Conservation (phyloP, 495 filamentous ascomycete genomes). For the Margaritispora aquatica region DNA sequence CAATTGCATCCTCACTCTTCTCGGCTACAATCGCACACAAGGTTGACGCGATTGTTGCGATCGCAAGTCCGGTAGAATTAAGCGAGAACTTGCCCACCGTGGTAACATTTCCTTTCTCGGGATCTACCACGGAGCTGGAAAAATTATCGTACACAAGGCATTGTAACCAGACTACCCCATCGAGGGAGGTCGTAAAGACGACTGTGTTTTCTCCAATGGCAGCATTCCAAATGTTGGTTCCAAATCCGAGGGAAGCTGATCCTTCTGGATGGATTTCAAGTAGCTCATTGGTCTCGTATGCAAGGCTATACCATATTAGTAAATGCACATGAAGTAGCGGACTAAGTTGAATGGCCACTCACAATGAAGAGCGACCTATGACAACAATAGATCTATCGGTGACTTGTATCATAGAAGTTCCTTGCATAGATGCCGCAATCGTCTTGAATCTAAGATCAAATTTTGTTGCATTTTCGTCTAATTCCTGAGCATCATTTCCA, state of each 20-base stretch:
- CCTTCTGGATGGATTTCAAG: not conserved
- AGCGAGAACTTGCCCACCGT: constrained; percentile 7
- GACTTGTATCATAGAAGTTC: constrained; percentile 15
- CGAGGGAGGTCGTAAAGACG: constrained; percentile 9
- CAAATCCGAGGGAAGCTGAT: constrained; percentile 2
- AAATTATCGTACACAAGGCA: not conserved
- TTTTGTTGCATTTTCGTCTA: constrained; percentile 13
- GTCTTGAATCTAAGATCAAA: constrained; percentile 22
- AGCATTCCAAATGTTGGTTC: constrained; percentile 5
- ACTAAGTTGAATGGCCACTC: not conserved
- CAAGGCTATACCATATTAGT: not conserved
- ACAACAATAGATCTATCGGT: constrained; percentile 20
- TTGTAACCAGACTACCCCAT: constrained; percentile 7
- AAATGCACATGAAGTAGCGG: not conserved
- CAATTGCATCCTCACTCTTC: not conserved
- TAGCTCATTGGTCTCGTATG: not conserved
- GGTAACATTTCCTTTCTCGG: not conserved
- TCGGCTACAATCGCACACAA: constrained; percentile 14
- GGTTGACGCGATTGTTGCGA: not conserved
- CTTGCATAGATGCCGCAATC: constrained; percentile 11
- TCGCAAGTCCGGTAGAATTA: constrained; percentile 5
- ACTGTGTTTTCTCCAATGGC: constrained; percentile 3
- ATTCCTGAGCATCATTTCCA: constrained; percentile 28
- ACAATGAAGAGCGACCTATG: constrained; percentile 1
- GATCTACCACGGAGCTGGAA: not conserved